These are phyloP conservation scores for Exophiala lecanii-corni DNA, from an alignment of 2,329 filamentous ascomycete species.

Conservation along the genomic window DNA sequence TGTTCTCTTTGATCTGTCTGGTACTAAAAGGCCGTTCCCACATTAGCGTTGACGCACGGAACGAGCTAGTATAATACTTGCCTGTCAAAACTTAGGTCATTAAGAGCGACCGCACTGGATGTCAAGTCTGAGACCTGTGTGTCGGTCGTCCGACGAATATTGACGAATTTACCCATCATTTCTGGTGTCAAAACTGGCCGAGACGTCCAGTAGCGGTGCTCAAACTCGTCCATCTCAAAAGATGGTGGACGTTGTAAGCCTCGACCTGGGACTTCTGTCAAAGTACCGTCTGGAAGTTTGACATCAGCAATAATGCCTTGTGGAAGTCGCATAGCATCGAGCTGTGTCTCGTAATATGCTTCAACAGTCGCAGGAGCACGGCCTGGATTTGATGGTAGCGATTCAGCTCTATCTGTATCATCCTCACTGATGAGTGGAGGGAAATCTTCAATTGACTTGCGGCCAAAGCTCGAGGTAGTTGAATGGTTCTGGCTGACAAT, in stretches of 20 bases:
- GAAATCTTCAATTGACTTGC: not conserved
- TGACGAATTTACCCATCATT: constrained; percentile 16
- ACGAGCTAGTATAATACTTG: constrained; percentile 8
- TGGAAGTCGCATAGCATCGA: constrained; percentile 24
- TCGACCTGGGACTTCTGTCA: constrained; percentile 21
- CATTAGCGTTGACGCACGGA: too few species aligned
- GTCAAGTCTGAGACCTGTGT: not conserved
- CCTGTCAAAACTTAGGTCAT: constrained; percentile 8
- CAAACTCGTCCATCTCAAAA: constrained; percentile 22
- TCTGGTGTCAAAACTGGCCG: constrained; percentile 20
- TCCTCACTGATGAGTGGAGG: not conserved
- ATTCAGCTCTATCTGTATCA: constrained; percentile 10
- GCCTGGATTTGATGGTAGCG: constrained; percentile 16
- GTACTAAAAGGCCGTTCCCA: too few species aligned
- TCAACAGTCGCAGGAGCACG: constrained; percentile 16
- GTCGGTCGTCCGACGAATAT: constrained; percentile 1
- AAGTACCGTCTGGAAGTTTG: constrained; percentile 18
- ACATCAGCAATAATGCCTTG: constrained; percentile 17
- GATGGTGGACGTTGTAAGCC: constrained; percentile 20
- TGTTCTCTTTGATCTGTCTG: constrained; percentile 11
- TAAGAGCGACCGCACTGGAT: constrained; percentile 1
- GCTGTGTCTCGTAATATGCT: constrained; percentile 20
- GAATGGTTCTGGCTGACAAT: not conserved
- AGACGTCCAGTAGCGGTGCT: constrained; percentile 19
- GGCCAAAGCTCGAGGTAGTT: constrained; percentile 3